Conservation (phyloP, 208 protist species). For the Acanthamoeba lenticulata region DNA sequence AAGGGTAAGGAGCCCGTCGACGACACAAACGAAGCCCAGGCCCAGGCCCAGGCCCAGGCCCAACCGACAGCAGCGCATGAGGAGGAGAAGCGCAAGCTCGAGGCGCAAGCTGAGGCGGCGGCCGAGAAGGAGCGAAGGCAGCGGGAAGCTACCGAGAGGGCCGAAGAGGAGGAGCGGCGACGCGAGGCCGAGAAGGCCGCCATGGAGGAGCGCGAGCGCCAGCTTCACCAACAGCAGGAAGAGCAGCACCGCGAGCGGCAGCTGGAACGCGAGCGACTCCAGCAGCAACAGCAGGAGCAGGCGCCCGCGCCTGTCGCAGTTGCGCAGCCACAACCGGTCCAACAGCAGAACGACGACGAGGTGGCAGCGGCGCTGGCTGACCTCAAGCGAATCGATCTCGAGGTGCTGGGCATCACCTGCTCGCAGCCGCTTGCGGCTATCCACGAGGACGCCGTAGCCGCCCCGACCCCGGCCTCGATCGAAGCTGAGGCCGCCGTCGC, state of each 20-base stretch:
- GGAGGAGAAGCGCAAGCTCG: not conserved
- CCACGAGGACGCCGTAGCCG: not conserved
- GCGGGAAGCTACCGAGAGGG: not conserved
- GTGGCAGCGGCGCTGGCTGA: not conserved
- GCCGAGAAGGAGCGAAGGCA: not conserved
- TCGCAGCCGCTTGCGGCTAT: not conserved
- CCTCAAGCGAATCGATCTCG: not conserved
- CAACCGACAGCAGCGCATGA: too few relatives aligned
- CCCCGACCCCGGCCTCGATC: not conserved
- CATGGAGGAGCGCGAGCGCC: constrained; percentile 15
- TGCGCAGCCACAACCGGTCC: not conserved
- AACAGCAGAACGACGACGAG: not conserved
- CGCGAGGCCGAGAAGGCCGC: constrained; percentile 32
- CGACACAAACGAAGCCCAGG: not conserved
- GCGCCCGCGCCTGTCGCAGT: not conserved
- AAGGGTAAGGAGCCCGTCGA: not conserved
- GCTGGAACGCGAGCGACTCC: not conserved
- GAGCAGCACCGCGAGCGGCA: constrained; percentile 34
- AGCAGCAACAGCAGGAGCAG: not conserved
- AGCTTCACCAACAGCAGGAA: constrained; percentile 3
- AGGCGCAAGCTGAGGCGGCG: not conserved
- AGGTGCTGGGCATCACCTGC: constrained; percentile 29
- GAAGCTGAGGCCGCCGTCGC: not conserved
- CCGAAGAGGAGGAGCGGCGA: not conserved
- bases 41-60: not conserved